Evolutionary conservation across 2,329 filamentous ascomycete species (phyloP), one percentile per base, ranked within the genome.

Genomic region (Aureobasidium sp.): DNA sequence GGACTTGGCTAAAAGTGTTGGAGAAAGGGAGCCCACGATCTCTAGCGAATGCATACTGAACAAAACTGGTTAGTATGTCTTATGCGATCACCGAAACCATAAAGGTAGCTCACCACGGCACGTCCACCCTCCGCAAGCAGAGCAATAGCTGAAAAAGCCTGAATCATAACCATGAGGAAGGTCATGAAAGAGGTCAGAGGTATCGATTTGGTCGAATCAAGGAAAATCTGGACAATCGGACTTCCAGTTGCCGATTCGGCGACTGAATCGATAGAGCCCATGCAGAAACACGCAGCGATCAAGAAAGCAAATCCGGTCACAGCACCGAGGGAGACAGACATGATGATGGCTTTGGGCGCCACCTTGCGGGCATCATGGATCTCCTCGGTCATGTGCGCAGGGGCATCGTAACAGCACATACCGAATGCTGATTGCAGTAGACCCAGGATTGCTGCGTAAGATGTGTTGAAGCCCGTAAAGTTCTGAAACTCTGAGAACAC

Each of bases 401-500:
- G 74, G 70, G 54, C 53, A 27, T 62, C 59, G 58, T 61, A 73
- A 54, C 73, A 75, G 61, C 74, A 78, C 76, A 79, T 78, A 25
- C 75, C 76, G 54, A 79, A 79, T 1, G 73, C 74, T 38, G 74
- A 71, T 58, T 80, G 77, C 5, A 80, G 60, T 11, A 80, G 71
- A 2, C 78, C 78, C 17, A 81, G 64, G 25, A 79, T 73, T 0
- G 76, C 74, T 4, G 74, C 70, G 64, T 79, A 79, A 0, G 71
- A 67, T 8, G 69, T 65, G 3, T 70, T 70, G 62, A 76, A 79
- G 2, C 79, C 79, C 0, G 76, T 77, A 34, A 72, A 69, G 56
- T 80, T 79, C 50, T 79, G 73, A 55, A 80, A 79, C 22, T 77
- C 72, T 14, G 61, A 60, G 60, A 80, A 81, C 7, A 81, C 79